Evolutionary conservation across 192 early-diverging fungal genomes (phyloP).

Genomic region (Linnemannia zychae): DNA sequence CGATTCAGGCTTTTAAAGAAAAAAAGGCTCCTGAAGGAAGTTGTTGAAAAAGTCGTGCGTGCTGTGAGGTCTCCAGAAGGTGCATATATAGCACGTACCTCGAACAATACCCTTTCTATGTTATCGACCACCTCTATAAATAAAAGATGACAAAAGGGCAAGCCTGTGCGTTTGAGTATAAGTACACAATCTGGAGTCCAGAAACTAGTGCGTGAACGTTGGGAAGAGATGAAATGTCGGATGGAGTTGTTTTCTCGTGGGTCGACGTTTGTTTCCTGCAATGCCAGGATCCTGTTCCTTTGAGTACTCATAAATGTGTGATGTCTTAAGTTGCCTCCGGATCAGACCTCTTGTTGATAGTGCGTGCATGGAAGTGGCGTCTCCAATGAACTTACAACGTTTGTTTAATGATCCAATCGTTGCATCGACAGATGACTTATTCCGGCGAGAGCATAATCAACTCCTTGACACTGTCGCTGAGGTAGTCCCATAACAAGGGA

Average conservation of each 20-base stretch:
- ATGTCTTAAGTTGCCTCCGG: too few relatives aligned
- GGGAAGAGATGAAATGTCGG: neutral
- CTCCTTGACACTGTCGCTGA: neutral
- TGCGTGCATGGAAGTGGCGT: slow-evolving; percentile 1
- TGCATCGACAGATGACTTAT: neutral
- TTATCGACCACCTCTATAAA: neutral
- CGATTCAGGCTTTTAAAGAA: neutral
- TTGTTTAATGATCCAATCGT: neutral
- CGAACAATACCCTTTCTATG: neutral
- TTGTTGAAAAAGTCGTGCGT: neutral
- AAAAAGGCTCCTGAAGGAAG: neutral
- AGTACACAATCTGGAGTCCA: slow-evolving; percentile 2
- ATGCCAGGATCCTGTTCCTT: neutral
- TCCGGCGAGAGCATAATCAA: neutral
- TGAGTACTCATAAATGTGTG: neutral
- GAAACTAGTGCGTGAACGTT: neutral
- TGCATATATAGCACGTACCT: slow-evolving; percentile 6
- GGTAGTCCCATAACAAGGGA: neutral
- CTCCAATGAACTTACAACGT: slow-evolving; percentile 2
- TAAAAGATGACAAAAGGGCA: neutral
- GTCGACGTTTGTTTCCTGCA: slow-evolving; percentile 10
- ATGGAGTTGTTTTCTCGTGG: neutral
- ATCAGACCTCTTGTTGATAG: neutral
- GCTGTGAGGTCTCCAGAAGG: neutral
- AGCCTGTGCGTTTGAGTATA: neutral